These are phyloP conservation scores for Aspergillus clavatus DNA, from an alignment of 2,329 filamentous ascomycete genomes.

Conservation along the genomic window DNA sequence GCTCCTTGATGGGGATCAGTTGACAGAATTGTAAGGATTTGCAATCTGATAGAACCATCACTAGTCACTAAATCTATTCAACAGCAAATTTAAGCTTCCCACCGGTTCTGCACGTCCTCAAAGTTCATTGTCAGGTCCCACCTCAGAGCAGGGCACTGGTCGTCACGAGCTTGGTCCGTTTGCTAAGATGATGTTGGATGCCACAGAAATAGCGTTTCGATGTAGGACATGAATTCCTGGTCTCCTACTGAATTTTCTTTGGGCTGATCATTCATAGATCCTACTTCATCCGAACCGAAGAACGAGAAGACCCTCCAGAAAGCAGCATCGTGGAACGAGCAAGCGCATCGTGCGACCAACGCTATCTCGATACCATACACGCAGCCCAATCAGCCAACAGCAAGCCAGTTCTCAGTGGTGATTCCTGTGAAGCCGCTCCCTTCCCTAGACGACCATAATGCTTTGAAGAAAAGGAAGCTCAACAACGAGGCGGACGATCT, in stretches of 20 bases:
- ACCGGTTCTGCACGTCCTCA: constrained; percentile 19
- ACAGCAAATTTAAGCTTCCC: constrained; percentile 43
- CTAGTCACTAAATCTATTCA: constrained; percentile 9
- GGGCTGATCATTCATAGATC: constrained; percentile 28
- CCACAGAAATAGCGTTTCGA: constrained; percentile 41
- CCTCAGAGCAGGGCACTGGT: constrained; percentile 21
- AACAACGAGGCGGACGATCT: constrained; percentile 53
- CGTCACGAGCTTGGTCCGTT: constrained; percentile 46
- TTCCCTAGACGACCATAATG: constrained; percentile 32
- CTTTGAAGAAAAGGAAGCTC: constrained; percentile 45
- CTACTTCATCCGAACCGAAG: constrained; percentile 25
- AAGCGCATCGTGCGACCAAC: constrained; percentile 34
- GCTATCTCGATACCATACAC: constrained; percentile 38
- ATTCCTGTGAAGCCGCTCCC: constrained; percentile 44
- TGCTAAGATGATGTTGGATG: constrained; percentile 50
- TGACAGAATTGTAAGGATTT: constrained; percentile 40
- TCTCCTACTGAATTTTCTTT: neutral
- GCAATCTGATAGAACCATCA: constrained; percentile 4
- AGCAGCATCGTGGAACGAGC: constrained; percentile 20
- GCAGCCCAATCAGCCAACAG: constrained; percentile 15
- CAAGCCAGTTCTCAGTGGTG: constrained; percentile 43
- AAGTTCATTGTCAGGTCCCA: constrained; percentile 12
- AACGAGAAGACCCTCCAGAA: constrained; percentile 20
- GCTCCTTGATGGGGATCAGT: constrained; percentile 65
- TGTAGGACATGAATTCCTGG: constrained; percentile 29